Evolutionary conservation across 2,329 filamentous ascomycete genomes (phyloP), one percentile per base, ranked within the genome.

Genomic region (Pseudocercospora ulei): DNA sequence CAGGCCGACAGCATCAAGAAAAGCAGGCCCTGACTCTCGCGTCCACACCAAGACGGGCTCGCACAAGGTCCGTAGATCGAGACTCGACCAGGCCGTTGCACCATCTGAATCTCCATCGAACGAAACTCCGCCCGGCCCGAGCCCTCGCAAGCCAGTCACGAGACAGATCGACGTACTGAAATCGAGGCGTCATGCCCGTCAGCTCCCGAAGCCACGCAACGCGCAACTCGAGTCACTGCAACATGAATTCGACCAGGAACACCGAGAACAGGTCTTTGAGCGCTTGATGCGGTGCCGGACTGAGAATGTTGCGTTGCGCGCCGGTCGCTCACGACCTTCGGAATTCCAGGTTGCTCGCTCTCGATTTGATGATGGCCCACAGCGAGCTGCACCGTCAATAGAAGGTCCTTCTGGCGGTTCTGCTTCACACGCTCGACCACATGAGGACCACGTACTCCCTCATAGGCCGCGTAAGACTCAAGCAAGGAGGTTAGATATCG

Each of bases 401-500:
- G n/a, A 9, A 9, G 19, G 22, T 9, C 17, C 22, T 11, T 7
- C 17, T 22, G 4, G 17, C 12, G 17, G 7, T 31, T 2, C 4
- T 27, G 17, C 5, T 6, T 33, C 24, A 11, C 24, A 7, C 5
- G 5, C 5, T 7, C 5, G 12, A 4, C 4, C n/a, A 4, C 5
- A 11, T 6, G 24, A 26, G n/a, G 6, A 11, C 24, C 5, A 7
- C 24, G 20, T 25, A 4, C 23, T 47, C 20, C 51, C 47, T n/a
- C 56, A 48, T 39, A 40, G 52, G 39, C 41, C 40, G 11, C 53
- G 58, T 7, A 64, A 64, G 36, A 42, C 47, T 22, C 43, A 26
- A n/a, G 63, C 71, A 9, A 62, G 53, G 13, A 63, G 66, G 27
- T 38, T 75, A 16, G 65, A 73, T 49, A 49, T 66, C 5, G 64